phyloP scores from a whole-genome alignment of 2,329 filamentous ascomycete genomes.

The Camptophora hylomeconis region DNA sequence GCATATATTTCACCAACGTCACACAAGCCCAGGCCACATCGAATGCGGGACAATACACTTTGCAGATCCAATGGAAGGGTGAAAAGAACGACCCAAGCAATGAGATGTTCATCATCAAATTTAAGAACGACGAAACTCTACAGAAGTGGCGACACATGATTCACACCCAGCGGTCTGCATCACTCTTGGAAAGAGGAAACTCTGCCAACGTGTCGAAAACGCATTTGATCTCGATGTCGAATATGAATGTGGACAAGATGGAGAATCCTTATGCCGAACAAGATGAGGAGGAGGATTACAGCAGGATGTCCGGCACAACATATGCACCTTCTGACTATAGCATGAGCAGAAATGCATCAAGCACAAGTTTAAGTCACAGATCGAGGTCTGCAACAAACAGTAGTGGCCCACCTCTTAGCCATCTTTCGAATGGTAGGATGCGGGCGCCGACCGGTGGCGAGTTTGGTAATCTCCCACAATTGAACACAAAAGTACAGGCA shows the following conservation, averaged over 20 bases:
- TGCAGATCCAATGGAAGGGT: constrained; percentile 98
- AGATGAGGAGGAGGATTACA: constrained; percentile 38
- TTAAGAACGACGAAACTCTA: constrained; percentile 81
- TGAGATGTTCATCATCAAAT: constrained; percentile 92
- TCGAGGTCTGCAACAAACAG: constrained; percentile 60
- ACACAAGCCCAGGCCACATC: constrained; percentile 81
- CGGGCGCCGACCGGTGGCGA: constrained; percentile 9
- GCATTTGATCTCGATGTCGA: constrained; percentile 69
- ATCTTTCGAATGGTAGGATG: constrained; percentile 12
- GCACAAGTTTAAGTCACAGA: constrained; percentile 58
- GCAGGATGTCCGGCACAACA: constrained; percentile 16
- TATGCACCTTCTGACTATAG: constrained; percentile 33
- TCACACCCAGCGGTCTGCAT: constrained; percentile 53
- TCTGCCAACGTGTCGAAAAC: constrained; percentile 45
- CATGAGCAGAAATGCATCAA: constrained; percentile 57
- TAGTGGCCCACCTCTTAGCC: constrained; percentile 19
- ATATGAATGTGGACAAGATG: constrained; percentile 62
- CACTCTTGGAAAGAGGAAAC: constrained; percentile 36
- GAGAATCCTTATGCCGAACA: constrained; percentile 68
- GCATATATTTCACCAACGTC: constrained; percentile 98
- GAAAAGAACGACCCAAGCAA: constrained; percentile 70
- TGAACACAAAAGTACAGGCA: constrained; percentile 16
- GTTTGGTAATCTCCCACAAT: constrained; percentile 9
- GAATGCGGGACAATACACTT: constrained; percentile 82
- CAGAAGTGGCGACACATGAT: constrained; percentile 80